Evolutionary conservation across 225 moss, liverwort and hornwort species (phyloP).

Genomic region (Thuidium tamariscinum): DNA sequence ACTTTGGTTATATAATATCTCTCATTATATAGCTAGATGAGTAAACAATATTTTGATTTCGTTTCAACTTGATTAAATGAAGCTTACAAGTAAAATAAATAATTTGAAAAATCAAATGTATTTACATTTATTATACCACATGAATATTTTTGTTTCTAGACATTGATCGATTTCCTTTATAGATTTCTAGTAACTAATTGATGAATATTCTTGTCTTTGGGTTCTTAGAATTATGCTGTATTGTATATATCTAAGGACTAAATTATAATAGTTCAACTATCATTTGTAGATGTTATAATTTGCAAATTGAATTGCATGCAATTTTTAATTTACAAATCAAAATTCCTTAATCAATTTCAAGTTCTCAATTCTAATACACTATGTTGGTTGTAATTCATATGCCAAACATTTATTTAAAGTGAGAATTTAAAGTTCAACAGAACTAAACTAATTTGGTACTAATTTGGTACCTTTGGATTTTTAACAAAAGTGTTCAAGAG

Average conservation of each 20-base stretch:
- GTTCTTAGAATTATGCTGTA: too few relatives aligned
- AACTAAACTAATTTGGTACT: neutral
- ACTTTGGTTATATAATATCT: neutral
- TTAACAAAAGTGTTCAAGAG: neutral
- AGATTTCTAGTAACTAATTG: neutral
- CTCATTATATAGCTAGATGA: too few relatives aligned
- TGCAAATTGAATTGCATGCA: neutral
- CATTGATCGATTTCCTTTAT: neutral
- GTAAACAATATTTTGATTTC: neutral
- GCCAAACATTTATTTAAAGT: too few relatives aligned
- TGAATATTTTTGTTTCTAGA: neutral
- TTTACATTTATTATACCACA: neutral
- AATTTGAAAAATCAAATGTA: neutral
- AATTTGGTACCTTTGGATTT: neutral
- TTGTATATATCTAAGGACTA: too few relatives aligned
- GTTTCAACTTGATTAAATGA: rapidly evolving
- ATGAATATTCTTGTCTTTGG: neutral
- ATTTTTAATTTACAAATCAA: too few relatives aligned
- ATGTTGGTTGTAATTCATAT: neutral
- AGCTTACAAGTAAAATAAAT: neutral
- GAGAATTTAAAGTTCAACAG: rapidly evolving
- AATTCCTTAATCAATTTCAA: neutral
- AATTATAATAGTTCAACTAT: neutral
- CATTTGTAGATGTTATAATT: neutral
- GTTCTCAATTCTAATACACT: neutral